Conservation (phyloP, 371 early-diverging fungal species). For the Actinomortierella wolfii region DNA sequence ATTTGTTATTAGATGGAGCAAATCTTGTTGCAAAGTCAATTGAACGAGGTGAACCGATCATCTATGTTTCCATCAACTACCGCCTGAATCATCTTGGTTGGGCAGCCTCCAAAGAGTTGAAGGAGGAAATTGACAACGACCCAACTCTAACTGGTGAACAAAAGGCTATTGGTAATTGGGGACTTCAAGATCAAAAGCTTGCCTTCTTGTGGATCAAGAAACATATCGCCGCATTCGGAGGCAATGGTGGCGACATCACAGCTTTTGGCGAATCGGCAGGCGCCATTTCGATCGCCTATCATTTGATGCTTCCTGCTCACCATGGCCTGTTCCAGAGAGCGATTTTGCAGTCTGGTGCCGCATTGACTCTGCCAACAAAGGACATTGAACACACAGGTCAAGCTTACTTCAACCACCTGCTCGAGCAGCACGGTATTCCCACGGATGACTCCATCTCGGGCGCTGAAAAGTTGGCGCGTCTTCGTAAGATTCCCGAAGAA, state of each 20-base stretch:
- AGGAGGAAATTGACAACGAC: conserved; percentile 8
- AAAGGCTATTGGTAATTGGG: conserved; percentile 42
- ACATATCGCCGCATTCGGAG: conserved; percentile 54
- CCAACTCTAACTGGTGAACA: neutral
- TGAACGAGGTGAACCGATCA: conserved; percentile 26
- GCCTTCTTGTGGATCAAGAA: conserved; percentile 53
- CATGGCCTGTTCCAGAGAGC: conserved; percentile 36
- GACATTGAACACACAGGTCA: conserved; percentile 12
- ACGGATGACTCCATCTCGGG: conserved; percentile 3
- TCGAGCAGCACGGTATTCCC: conserved; percentile 17
- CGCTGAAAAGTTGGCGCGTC: conserved; percentile 17
- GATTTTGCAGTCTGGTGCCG: conserved; percentile 33
- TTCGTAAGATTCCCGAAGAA: conserved; percentile 9
- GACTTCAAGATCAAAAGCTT: conserved; percentile 49
- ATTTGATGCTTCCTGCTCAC: conserved; percentile 15
- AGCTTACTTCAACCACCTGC: conserved; percentile 10
- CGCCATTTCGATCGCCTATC: conserved; percentile 36
- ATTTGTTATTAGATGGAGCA: conserved; percentile 25
- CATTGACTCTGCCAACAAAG: conserved; percentile 13
- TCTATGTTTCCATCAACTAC: conserved; percentile 48
- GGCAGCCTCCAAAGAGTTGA: conserved; percentile 24
- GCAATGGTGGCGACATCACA: conserved; percentile 50
- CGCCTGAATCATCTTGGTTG: conserved; percentile 35
- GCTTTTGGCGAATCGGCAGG: conserved; percentile 56
- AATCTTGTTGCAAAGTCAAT: conserved; percentile 38